phyloP scores from a whole-genome alignment of 495 filamentous ascomycete genomes.

The Schizothecium vesticola region DNA sequence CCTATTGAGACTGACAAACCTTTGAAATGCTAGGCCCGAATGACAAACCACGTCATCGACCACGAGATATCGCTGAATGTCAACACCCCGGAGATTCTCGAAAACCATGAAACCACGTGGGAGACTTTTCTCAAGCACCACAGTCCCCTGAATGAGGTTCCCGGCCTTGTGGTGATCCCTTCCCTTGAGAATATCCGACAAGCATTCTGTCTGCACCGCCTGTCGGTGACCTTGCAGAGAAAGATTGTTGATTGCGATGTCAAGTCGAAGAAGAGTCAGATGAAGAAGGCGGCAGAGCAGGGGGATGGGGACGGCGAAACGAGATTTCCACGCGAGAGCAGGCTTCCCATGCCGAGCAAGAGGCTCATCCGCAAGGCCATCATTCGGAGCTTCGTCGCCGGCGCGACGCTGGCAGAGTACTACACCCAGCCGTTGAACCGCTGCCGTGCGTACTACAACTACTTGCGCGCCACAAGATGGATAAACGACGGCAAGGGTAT shows the following conservation, averaged over 20 bases:
- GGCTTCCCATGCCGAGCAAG: neutral
- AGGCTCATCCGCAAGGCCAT: neutral
- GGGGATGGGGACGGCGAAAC: too few species aligned
- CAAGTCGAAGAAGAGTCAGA: neutral
- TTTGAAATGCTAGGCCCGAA: neutral
- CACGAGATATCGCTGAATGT: neutral
- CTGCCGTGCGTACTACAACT: neutral
- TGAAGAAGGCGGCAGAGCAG: neutral
- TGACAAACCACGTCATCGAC: neutral
- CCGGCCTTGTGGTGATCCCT: neutral
- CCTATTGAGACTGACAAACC: neutral
- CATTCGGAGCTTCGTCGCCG: neutral
- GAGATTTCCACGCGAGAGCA: neutral
- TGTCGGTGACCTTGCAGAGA: neutral
- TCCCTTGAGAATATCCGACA: neutral
- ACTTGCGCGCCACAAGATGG: neutral
- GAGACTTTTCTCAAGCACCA: neutral
- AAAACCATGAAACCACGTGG: neutral
- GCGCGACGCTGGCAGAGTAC: neutral
- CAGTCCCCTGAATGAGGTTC: neutral
- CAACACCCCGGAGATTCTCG: neutral
- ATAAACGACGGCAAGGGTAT: neutral
- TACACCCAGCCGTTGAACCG: neutral
- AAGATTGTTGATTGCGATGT: neutral
- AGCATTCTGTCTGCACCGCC: neutral